Conservation (phyloP, 176 grass and related monocot species). For the Oryza australiensis region DNA sequence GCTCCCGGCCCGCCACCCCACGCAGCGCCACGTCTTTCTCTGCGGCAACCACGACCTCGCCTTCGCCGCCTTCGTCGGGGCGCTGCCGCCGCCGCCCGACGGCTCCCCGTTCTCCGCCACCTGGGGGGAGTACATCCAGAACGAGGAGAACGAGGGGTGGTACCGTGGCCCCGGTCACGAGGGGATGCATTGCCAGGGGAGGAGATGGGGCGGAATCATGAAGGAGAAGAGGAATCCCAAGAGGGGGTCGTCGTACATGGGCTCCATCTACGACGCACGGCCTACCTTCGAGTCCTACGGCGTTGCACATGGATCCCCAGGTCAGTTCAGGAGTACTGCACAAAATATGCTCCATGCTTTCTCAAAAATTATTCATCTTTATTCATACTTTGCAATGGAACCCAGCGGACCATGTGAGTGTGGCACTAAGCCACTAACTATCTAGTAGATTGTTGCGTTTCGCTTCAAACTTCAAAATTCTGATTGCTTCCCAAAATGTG, state of each 20-base stretch:
- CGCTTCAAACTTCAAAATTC: neutral
- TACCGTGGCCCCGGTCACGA: slow-evolving; percentile 68
- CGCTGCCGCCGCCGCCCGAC: slow-evolving; percentile 62
- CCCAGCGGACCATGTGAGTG: neutral
- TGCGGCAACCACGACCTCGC: slow-evolving; percentile 96
- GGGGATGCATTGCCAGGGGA: slow-evolving; percentile 80
- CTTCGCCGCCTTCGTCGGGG: slow-evolving; percentile 88
- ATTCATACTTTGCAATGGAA: neutral
- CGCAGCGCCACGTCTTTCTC: slow-evolving; percentile 83
- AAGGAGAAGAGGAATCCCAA: slow-evolving; percentile 60
- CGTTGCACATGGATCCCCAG: slow-evolving; percentile 73
- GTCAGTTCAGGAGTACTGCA: slow-evolving; percentile 23
- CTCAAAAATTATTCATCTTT: neutral
- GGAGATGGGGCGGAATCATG: slow-evolving; percentile 75
- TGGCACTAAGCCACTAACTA: neutral
- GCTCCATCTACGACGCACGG: slow-evolving; percentile 80
- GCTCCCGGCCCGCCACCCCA: slow-evolving; percentile 56
- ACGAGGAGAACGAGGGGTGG: slow-evolving; percentile 80
- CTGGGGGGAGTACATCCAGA: slow-evolving; percentile 67
- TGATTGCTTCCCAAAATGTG: neutral
- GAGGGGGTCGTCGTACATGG: slow-evolving; percentile 63
- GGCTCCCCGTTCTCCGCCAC: slow-evolving; percentile 63
- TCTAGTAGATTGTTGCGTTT: neutral
- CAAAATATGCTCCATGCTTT: slow-evolving; percentile 22
- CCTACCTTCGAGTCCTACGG: slow-evolving; percentile 90